Evolutionary conservation across 2,329 filamentous ascomycete genomes (phyloP).

Genomic region (Aureobasidium mangrovei): DNA sequence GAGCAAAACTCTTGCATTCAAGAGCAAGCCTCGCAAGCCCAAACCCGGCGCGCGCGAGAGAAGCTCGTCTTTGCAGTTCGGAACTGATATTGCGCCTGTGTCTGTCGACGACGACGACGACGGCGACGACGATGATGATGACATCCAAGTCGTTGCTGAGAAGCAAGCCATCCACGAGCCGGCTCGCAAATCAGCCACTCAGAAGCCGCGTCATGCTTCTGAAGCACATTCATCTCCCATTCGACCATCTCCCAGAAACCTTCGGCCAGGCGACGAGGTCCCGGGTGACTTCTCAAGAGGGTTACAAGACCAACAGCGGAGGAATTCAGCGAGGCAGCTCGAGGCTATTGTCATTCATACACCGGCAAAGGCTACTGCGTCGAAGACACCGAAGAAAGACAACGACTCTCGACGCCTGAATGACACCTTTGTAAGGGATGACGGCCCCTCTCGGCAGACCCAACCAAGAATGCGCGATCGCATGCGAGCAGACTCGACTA

Average conservation of each 20-base stretch:
- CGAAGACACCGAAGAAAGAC: too few relatives aligned
- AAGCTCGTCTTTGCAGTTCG: background rate
- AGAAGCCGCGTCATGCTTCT: background rate
- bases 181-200: background rate
- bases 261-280: too few relatives aligned
- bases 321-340: too few relatives aligned
- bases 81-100: background rate
- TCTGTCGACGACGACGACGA: background rate
- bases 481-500: background rate
- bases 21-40: background rate
- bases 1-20: background rate
- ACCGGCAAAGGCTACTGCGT: too few relatives aligned
- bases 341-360: too few relatives aligned
- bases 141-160: background rate
- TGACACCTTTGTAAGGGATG: background rate
- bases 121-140: slow-evolving; percentile 1
- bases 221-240: too few relatives aligned
- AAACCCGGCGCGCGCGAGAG: background rate
- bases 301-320: too few relatives aligned
- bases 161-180: background rate
- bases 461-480: background rate
- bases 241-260: too few relatives aligned
- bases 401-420: background rate
- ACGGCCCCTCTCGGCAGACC: background rate
- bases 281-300: too few relatives aligned